These are phyloP conservation scores for Hyaloperonospora arabidopsidis DNA, from an alignment of 352 stramenopile genomes.

Conservation along the genomic window DNA sequence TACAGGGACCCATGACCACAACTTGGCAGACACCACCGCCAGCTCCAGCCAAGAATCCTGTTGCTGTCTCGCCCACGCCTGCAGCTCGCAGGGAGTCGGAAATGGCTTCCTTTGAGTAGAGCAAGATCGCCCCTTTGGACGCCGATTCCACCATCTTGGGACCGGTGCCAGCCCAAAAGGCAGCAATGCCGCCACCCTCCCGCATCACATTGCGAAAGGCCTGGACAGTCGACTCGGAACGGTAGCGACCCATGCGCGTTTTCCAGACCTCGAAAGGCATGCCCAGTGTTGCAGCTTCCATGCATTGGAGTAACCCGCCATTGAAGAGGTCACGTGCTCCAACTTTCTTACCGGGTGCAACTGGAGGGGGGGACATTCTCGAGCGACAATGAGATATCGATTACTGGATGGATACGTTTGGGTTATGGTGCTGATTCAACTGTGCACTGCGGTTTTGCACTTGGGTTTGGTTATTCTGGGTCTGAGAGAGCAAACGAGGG, in stretches of 20 bases:
- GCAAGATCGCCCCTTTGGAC: conserved; percentile 84
- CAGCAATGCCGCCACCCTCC: conserved; percentile 64
- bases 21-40: conserved; percentile 83
- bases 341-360: conserved; percentile 69
- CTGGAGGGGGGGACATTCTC: conserved; percentile 34
- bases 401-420: background rate
- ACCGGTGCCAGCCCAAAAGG: conserved; percentile 84
- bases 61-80: conserved; percentile 53
- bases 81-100: conserved; percentile 68
- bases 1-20: conserved; percentile 87
- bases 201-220: conserved; percentile 86
- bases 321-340: conserved; percentile 71
- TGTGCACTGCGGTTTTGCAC: too few relatives aligned
- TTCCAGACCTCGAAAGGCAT: conserved; percentile 92
- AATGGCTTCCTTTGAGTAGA: conserved; percentile 87
- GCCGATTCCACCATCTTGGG: conserved; percentile 90
- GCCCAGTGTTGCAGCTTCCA: conserved; percentile 83
- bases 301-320: conserved; percentile 77
- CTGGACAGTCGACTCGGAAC: conserved; percentile 67
- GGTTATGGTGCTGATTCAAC: too few relatives aligned
- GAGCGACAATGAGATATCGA: background rate
- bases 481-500: background rate
- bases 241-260: conserved; percentile 88
- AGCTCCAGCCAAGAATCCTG: conserved; percentile 76
- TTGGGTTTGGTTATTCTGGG: background rate